Percentiles rank a stretch among this genome's conserved stretches.
Conservation (phyloP, 129 eudicot species). For the Daucus carota region DNA sequence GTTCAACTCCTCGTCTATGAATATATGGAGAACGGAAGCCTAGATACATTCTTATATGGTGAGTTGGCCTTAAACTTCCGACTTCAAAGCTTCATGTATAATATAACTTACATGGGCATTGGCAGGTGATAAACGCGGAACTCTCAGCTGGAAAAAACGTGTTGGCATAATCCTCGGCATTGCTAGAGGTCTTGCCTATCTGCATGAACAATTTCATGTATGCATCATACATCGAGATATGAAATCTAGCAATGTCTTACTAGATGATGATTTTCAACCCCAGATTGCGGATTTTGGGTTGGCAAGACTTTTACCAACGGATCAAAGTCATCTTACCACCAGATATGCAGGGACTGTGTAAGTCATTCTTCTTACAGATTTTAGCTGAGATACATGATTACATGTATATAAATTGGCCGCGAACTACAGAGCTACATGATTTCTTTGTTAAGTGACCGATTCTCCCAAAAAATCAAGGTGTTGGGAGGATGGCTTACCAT, state of each 20-base stretch:
- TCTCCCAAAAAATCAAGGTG: no score
- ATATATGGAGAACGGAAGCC: background rate
- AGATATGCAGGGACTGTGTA: conserved; percentile 50
- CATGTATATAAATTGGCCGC: no score
- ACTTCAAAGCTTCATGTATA: background rate
- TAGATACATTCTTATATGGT: conserved; percentile 34
- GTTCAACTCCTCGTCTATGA: conserved; percentile 1
- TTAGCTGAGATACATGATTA: no score
- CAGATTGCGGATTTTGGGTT: conserved; percentile 1
- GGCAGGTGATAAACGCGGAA: conserved; percentile 37
- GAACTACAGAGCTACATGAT: no score
- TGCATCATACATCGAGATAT: conserved; percentile 60
- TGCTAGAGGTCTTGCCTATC: conserved; percentile 65
- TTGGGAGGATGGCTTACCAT: no score
- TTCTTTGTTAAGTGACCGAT: no score
- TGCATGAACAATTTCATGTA: conserved; percentile 60
- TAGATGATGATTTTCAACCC: conserved; percentile 40
- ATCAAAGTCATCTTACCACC: background rate
- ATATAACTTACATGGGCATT: background rate
- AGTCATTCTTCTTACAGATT: conserved; percentile 11
- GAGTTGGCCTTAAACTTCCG: background rate
- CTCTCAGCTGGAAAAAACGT: conserved; percentile 51
- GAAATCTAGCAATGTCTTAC: conserved; percentile 48
- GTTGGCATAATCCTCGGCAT: conserved; percentile 50
- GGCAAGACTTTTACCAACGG: background rate